phyloP scores from a whole-genome alignment of 2,329 filamentous ascomycete genomes.

The Talaromyces funiculosus region DNA sequence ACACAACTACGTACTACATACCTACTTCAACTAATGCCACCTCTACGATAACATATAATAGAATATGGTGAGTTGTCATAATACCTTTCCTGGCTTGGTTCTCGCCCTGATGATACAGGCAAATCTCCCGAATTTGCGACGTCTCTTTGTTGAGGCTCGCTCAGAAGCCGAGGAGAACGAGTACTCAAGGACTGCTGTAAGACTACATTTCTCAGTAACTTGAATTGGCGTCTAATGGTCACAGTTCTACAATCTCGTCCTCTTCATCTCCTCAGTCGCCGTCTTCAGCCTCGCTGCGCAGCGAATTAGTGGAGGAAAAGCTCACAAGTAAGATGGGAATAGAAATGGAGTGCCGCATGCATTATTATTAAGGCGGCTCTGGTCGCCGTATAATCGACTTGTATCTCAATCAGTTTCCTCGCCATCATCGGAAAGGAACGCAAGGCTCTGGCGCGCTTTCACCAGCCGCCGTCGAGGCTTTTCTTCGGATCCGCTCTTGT shows the following conservation, averaged over 20 bases:
- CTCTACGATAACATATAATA: neutral
- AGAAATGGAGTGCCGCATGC: neutral
- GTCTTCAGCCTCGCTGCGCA: conserved; percentile 92
- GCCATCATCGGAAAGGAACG: conserved; percentile 64
- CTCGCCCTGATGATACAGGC: conserved; percentile 24
- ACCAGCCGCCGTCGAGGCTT: conserved; percentile 37
- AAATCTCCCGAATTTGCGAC: conserved; percentile 80
- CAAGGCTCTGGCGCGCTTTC: conserved; percentile 41
- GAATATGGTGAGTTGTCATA: conserved; percentile 6
- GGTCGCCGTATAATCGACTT: neutral
- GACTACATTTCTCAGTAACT: conserved; percentile 27
- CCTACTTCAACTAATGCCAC: no score
- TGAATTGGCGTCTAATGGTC: neutral
- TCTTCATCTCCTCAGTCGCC: conserved; percentile 94
- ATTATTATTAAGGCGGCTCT: neutral
- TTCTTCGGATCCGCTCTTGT: conserved; percentile 34
- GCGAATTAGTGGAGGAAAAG: conserved; percentile 57
- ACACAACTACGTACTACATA: no score
- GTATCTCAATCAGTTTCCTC: conserved; percentile 51
- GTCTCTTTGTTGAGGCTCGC: conserved; percentile 89
- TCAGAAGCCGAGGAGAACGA: conserved; percentile 91
- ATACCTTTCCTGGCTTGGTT: no score
- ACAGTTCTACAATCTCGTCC: conserved; percentile 89
- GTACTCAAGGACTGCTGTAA: conserved; percentile 85
- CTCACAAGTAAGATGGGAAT: conserved; percentile 20